Evolutionary conservation across 768 basidiomycete species (phyloP).

Genomic region (Phlebiopsis flavidoalba): DNA sequence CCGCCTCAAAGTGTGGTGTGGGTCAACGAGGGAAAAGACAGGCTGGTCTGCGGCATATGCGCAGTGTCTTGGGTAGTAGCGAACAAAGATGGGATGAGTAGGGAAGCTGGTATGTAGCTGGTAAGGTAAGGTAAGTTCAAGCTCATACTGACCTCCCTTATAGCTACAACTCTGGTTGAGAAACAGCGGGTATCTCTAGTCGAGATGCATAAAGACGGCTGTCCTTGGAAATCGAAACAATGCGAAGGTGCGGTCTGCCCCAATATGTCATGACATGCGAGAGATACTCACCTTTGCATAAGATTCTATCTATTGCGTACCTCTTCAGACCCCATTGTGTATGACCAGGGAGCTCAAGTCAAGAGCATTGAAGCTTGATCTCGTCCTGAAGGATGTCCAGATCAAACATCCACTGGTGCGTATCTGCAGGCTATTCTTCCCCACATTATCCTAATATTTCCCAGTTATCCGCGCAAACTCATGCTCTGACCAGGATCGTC

Average conservation of each 20-base stretch:
- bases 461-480: slow-evolving; percentile 56
- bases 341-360: slow-evolving; percentile 58
- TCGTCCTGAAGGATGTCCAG: slow-evolving; percentile 45
- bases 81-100: slow-evolving; percentile 62
- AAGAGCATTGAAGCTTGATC: slow-evolving; percentile 48
- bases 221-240: slow-evolving; percentile 79
- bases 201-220: slow-evolving; percentile 71
- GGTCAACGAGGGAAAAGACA: slow-evolving; percentile 79
- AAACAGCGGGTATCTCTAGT: slow-evolving; percentile 66
- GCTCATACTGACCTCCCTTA: slow-evolving; percentile 19
- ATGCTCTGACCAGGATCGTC: slow-evolving; percentile 45
- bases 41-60: slow-evolving; percentile 70
- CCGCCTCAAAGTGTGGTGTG: slow-evolving; percentile 81
- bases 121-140: slow-evolving; percentile 27
- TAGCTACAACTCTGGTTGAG: slow-evolving; percentile 67
- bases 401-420: slow-evolving; percentile 74
- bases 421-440: neutral
- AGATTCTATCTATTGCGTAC: slow-evolving; percentile 73
- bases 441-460: neutral
- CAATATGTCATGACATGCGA: neutral
- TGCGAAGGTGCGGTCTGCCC: slow-evolving; percentile 59
- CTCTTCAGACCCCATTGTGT: slow-evolving; percentile 58
- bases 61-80: slow-evolving; percentile 69
- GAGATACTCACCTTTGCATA: slow-evolving; percentile 3
- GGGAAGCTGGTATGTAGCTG: slow-evolving; percentile 64